Evolutionary conservation across 768 basidiomycete genomes (phyloP).

Genomic region (Serpula lacrymans): DNA sequence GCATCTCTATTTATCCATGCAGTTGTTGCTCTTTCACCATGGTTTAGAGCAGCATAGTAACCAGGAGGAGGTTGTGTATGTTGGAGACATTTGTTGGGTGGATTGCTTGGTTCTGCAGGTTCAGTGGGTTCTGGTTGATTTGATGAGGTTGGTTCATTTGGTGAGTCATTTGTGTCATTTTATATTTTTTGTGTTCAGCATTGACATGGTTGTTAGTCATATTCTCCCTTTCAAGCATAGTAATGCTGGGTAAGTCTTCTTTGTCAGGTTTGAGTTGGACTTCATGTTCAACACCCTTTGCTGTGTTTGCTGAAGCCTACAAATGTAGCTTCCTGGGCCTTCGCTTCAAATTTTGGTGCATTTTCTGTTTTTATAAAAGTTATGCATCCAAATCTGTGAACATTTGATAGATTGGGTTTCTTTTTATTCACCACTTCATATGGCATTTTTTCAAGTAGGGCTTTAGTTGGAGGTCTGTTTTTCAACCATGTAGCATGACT

Average conservation of each 20-base stretch:
- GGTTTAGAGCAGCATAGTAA: neutral
- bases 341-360: conserved; percentile 21
- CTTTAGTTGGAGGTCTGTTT: no score
- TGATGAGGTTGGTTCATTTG: no score
- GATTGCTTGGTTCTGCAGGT: no score
- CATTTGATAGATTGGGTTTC: conserved; percentile 16
- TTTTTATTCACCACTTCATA: conserved; percentile 4
- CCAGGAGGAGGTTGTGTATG: neutral
- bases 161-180: no score
- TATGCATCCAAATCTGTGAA: conserved; percentile 16
- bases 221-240: conserved; percentile 8
- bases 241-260: neutral
- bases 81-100: no score
- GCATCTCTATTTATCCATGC: no score
- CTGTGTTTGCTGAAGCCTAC: conserved; percentile 32
- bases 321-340: conserved; percentile 23
- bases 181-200: no score
- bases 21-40: neutral
- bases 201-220: neutral
- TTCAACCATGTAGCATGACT: no score
- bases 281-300: conserved; percentile 31
- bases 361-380: conserved; percentile 18
- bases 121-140: no score
- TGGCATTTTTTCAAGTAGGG: conserved; percentile 16
- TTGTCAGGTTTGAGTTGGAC: conserved; percentile 9